phyloP scores from a whole-genome alignment of 257 asterid genomes.

The Datura wrightii region DNA sequence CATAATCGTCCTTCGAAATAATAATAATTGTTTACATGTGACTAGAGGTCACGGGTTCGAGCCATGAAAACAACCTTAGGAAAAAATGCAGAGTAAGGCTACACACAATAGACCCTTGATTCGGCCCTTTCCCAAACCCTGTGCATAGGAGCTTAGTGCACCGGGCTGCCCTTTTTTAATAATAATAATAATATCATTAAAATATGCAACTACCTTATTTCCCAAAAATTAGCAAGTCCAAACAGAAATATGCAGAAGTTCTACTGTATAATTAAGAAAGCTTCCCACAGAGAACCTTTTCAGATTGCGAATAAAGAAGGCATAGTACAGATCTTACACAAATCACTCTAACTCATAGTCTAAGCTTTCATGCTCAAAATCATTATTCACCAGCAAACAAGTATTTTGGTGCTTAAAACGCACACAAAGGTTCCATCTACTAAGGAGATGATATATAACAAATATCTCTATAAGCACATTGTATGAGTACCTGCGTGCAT shows the following conservation, averaged over 20 bases:
- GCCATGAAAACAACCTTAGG: no score
- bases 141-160: no score
- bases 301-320: not conserved
- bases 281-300: not conserved
- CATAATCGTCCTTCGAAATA: not conserved
- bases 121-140: no score
- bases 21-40: not conserved
- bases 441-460: not conserved
- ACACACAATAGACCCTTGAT: no score
- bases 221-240: not conserved
- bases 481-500: conserved; percentile 76
- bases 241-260: conserved; percentile 4
- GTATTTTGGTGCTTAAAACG: conserved; percentile 8
- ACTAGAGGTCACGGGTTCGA: no score
- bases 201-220: conserved; percentile 9
- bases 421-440: not conserved
- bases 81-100: no score
- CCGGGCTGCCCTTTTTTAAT: no score
- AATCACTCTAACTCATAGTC: not conserved
- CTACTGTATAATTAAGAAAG: not conserved
- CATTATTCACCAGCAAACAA: conserved; percentile 19
- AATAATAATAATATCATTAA: not conserved
- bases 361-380: conserved; percentile 4
- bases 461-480: not conserved
- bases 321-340: not conserved